Conservation (phyloP, 306 rosid genomes). For the cucumber (Cucumis sativus) region Cucumber_9930_V3 NC_026658.2:26032001-26032500, state of each 20-base stretch:
- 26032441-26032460: constrained; percentile 15
- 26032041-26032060: constrained; percentile 74
- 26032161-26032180: too few relatives aligned
- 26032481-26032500: neutral
- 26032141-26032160: neutral
- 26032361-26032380: constrained; percentile 14
- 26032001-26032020: constrained; percentile 16
- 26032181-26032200: neutral
- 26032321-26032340: constrained; percentile 15
- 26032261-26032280: constrained; percentile 11
- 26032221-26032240: neutral
- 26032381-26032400: constrained; percentile 16
- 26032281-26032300: constrained; percentile 18
- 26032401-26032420: constrained; percentile 14
- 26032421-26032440: constrained; percentile 10
- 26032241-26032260: constrained; percentile 1
- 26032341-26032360: constrained; percentile 11
- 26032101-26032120: neutral
- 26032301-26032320: constrained; percentile 16
- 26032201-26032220: neutral
- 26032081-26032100: neutral
- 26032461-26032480: constrained; percentile 9
- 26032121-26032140: neutral
- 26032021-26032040: constrained; percentile 39
- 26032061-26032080: neutral